phyloP scores from a whole-genome alignment of 108 stramenopile species.

The Skeletonema potamos region DNA sequence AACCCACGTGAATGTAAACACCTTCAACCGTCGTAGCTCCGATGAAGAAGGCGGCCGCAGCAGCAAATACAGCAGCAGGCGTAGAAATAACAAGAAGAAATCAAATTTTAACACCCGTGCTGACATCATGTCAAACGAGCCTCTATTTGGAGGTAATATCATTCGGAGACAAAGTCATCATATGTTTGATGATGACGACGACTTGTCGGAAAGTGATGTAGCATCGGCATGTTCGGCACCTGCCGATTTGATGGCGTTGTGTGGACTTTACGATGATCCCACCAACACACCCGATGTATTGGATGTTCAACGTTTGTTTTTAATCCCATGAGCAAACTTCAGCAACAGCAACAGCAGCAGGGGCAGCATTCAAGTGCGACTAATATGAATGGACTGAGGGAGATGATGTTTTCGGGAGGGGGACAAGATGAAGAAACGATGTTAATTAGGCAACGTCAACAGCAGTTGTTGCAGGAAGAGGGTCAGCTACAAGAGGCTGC shows the following conservation, averaged over 20 bases:
- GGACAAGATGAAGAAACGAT: not conserved
- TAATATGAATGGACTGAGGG: not conserved
- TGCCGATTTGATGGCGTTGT: not conserved
- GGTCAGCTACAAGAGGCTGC: not conserved
- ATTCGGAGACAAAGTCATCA: not conserved
- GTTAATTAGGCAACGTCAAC: not conserved
- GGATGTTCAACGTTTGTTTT: not conserved
- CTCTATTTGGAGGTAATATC: not conserved
- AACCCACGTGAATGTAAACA: not conserved
- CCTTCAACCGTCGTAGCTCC: not conserved
- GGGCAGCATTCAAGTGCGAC: not conserved
- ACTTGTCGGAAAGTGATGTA: not conserved
- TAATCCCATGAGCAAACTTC: not conserved
- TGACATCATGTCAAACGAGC: not conserved
- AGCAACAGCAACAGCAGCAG: not conserved
- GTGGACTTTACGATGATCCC: not conserved
- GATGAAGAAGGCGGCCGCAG: too few species aligned
- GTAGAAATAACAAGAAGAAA: not conserved
- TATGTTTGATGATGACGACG: not conserved
- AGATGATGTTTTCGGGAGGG: not conserved
- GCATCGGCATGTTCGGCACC: slow-evolving; percentile 1
- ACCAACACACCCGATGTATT: not conserved
- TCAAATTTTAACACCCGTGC: not conserved
- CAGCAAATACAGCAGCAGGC: not conserved
- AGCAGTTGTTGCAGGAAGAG: not conserved